Evolutionary conservation across 164 flowering plant genomes (phyloP), one percentile per base, ranked within the genome.

Genomic region (Pachysandra terminalis): DNA sequence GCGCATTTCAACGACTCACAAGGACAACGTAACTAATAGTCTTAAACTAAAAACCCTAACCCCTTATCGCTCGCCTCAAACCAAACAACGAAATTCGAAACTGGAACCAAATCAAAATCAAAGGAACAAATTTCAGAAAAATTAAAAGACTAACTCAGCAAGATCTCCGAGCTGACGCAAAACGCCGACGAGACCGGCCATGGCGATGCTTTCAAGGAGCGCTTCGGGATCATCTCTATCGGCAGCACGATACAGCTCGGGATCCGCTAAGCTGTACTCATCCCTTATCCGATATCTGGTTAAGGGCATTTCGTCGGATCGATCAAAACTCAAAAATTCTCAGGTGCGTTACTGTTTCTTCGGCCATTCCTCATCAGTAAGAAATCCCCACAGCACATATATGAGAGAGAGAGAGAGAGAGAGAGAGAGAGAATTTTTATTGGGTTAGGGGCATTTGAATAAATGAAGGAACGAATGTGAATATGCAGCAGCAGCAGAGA

Each of bases 221-320:
- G 97, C 97, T 62, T 96, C 98, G 21, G 99, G 97, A 76, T 96
- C 99, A 86, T 93, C 95, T 65, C 75, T 89, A 70, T 96, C 95
- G 21, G 96, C 90, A 5, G 89, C 77, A 69, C 76, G 73, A 77
- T 90, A 91, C 27, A 96, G 83, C 76, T 93, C 95, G 23, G 98
- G 96, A 88, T 91, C 97, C 54, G 95, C 98, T 71, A 90, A 87
- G 55, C 88, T 78, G 77, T 82, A 92, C 87, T 91, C 96, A 57
- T 81, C 87, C 79, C 94, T 73, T 70, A 93, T 78, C 82, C 78
- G 84, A 74, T 91, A 91, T 64, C 96, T 81, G 37, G 75, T 80
- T 77, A 96, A 68, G 63, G 99, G 99, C 99, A 96, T 96, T 76
- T 65, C 49, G 27, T 24, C 64, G 5, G 3, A 24, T 26, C 12